Percentiles rank a stretch among this genome's conserved stretches.
phyloP scores from a whole-genome alignment of 306 rosid genomes.

The Quercus gilva region DNA sequence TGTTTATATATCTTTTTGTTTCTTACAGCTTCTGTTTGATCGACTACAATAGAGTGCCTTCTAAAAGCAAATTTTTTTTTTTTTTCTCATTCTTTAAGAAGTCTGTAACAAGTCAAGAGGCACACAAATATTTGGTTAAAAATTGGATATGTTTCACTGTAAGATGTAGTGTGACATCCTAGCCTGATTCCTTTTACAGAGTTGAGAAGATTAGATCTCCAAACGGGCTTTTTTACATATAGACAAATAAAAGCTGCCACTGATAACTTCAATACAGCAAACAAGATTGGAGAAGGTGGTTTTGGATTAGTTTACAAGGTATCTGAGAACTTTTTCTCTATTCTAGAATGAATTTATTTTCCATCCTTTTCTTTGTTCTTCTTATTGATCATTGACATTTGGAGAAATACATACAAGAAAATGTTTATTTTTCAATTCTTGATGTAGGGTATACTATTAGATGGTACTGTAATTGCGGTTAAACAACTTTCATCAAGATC shows the following conservation, averaged over 20 bases:
- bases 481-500: conserved; percentile 28
- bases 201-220: conserved; percentile 13
- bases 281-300: conserved; percentile 75
- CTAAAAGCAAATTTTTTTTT: neutral
- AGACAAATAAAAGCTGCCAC: conserved; percentile 46
- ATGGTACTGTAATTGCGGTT: conserved; percentile 21
- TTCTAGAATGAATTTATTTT: neutral
- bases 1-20: no score
- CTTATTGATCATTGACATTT: neutral
- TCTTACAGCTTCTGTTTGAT: neutral
- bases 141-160: neutral
- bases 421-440: conserved; percentile 10
- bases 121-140: neutral
- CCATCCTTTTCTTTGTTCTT: neutral
- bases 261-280: conserved; percentile 42
- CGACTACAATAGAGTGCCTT: neutral
- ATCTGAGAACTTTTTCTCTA: conserved; percentile 3
- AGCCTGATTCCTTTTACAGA: neutral
- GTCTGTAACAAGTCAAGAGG: neutral
- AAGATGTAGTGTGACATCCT: neutral
- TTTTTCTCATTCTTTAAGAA: neutral
- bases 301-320: conserved; percentile 81
- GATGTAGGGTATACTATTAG: conserved; percentile 10
- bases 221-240: conserved; percentile 14
- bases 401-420: neutral